phyloP scores from a whole-genome alignment of 73 alveolate genomes.

The Tetrahymena malaccensis region DNA sequence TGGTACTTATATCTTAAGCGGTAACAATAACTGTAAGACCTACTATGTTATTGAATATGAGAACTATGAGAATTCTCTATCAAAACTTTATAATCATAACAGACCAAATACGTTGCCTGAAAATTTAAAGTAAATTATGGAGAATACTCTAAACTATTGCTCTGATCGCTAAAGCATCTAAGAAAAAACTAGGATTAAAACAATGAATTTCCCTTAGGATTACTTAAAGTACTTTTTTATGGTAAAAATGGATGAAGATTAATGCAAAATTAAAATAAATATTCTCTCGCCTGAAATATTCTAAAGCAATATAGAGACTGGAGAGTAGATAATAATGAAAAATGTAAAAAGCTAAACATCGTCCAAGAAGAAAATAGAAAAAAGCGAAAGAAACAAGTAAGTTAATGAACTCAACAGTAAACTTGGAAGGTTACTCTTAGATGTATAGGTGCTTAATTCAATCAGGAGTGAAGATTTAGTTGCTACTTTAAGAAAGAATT shows the following conservation, averaged over 20 bases:
- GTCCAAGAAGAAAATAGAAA: neutral
- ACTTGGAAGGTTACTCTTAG: neutral
- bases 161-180: neutral
- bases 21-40: neutral
- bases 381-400: neutral
- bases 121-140: neutral
- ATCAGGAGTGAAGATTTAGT: neutral
- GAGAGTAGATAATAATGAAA: neutral
- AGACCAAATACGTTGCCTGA: neutral
- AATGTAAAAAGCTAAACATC: neutral
- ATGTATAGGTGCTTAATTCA: neutral
- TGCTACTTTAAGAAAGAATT: neutral
- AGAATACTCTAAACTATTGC: neutral
- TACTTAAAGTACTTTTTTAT: neutral
- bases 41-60: neutral
- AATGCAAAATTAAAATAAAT: neutral
- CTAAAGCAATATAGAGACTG: neutral
- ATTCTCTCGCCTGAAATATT: neutral
- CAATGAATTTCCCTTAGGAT: neutral
- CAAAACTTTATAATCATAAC: neutral
- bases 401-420: neutral
- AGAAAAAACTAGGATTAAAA: neutral
- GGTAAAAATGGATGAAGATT: neutral
- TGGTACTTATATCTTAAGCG: neutral
- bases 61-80: neutral